Base-by-base conservation (phyloP, 257 asterid genomes). In the Echites panduratus region DNA sequence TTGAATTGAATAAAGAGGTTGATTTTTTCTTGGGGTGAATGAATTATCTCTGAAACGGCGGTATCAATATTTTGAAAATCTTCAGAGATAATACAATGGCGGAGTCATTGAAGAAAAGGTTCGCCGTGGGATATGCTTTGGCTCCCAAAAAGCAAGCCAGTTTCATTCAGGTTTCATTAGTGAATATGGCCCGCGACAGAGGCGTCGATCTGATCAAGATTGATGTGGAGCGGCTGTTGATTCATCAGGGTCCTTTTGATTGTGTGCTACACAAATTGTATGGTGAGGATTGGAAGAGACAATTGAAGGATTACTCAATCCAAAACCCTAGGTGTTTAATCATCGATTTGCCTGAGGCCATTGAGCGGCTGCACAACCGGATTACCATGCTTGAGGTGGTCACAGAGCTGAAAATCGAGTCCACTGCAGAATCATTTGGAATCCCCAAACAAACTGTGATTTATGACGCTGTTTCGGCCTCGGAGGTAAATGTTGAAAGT, bases 131-230 rank as follows among this genome's bases (percentile, higher is more conserved):
- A 4, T 90, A 90, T 77, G 96, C 96, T 27, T 79, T 90, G 84
- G 95, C 93, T 43, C 82, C 92, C 56, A 88, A 90, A 85, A 90
- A 90, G 76, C 88, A 84, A 74, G 86, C 90, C 11, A 88, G 95
- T 73, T 90, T 90, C 77, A 76, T 90, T 27, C 95, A 85, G 52
- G 70, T 45, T 54, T 85, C 96, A 17, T 82, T 90, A 17, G 75
- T 90, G 52, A 82, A 84, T 54, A 83, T 77, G 9, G 90, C 95
- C 61, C 75, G 76, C 20, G 87, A 84, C 74, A 77, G 67, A 78
- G 86, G 84, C 70, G 85, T 90, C 84, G 95, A 88, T 88, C 87
- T 90, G 69, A 58, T 90, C 70, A 79, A 78, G 75, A 88, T 90
- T 86, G 95, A 90, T 67, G 50, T 66, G 27, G 84, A 77, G 27